Base-by-base conservation (phyloP, 2,329 filamentous ascomycete species). In the Calonectria hawksworthii region DNA sequence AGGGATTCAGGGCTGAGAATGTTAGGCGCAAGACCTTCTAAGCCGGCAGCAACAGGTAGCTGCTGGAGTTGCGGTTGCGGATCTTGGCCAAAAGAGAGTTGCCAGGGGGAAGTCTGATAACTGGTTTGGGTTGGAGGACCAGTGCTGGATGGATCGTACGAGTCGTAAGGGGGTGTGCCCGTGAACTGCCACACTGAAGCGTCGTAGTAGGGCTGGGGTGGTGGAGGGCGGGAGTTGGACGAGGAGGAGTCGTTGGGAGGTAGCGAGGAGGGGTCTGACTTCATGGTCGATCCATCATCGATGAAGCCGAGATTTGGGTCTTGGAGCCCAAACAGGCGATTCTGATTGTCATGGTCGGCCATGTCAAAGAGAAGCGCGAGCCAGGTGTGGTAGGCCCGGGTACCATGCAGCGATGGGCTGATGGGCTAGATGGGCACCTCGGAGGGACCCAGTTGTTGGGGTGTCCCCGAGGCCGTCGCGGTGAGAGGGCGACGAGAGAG, bases 161-260 rank as follows among this genome's bases (percentile, higher is more conserved):
- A 84, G 78, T 88, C 86, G 83, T 88, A 89, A 59, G 88, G 87
- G 75, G 88, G 86, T 16, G 86, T 86, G 80, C 86, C 86, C 74
- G 87, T 86, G 77, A 89, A 90, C 76, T 84, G 81, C 89, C 89
- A 91, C 82, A 82, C 85, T 75, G 87, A 82, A 69, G 86, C 80
- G 79, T 83, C 79, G 80, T 84, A 84, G 75, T 83, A 78, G 72
- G 77, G 78, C 74, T 80, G 77, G 79, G 80, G 64, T 61, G 50
- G 66, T 36, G 63, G 72, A 44, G 78, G 72, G 64, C 68, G 75
- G 44, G 81, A 80, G 77, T 81, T 82, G 66, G 86, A 81, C 79
- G 84, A 82, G 72, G 82, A 82, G 81, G 86, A 79, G 76, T 83
- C 83, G 78, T 77, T 77, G 76, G 79, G 69, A 64, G 77, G 76